Conservation (phyloP, 345 rosid species). For the Pseudoturritis turrita region DNA sequence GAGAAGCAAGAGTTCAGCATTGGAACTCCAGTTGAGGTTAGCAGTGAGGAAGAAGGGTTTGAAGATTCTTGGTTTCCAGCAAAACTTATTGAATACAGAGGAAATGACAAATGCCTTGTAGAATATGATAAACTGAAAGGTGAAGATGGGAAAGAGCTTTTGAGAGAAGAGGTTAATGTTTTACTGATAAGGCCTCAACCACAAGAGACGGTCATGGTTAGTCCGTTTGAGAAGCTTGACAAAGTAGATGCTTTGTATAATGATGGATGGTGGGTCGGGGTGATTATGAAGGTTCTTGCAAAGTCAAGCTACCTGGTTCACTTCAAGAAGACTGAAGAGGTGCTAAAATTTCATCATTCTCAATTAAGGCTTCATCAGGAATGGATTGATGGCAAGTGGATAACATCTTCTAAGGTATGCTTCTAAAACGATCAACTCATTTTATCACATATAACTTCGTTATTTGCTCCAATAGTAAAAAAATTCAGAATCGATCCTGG, state of each 20-base stretch:
- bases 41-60: conserved; percentile 79
- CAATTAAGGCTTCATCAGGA: conserved; percentile 70
- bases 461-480: background rate
- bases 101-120: conserved; percentile 47
- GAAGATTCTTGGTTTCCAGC: conserved; percentile 84
- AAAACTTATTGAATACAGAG: conserved; percentile 43
- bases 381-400: conserved; percentile 76
- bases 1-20: conserved; percentile 11
- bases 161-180: conserved; percentile 54
- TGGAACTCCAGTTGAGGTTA: conserved; percentile 58
- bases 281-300: conserved; percentile 44
- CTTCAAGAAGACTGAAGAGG: conserved; percentile 51
- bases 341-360: conserved; percentile 48
- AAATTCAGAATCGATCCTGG: background rate
- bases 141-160: conserved; percentile 60
- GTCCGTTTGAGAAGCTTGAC: conserved; percentile 44
- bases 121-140: conserved; percentile 58
- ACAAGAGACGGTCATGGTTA: conserved; percentile 34
- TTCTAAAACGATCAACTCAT: background rate
- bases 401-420: conserved; percentile 42
- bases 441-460: background rate
- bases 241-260: conserved; percentile 79
- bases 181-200: conserved; percentile 73
- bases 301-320: conserved; percentile 45
- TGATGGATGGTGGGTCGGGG: conserved; percentile 93